Evolutionary conservation across 1,139 yeast species (phyloP).

Genomic region (Suhomyces choctaworum): DNA sequence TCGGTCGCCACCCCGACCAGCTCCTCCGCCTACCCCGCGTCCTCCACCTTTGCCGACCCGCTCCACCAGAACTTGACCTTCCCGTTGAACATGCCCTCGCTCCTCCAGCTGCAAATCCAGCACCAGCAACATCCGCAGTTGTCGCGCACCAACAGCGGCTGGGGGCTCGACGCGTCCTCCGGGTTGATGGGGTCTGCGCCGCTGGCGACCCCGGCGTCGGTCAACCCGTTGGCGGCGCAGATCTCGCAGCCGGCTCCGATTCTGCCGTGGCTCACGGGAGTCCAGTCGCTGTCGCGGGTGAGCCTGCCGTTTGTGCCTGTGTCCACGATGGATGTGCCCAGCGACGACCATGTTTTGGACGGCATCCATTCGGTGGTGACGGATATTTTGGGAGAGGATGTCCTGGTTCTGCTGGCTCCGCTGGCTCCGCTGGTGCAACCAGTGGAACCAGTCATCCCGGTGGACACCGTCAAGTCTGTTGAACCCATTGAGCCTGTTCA

Average conservation of each 20-base stretch:
- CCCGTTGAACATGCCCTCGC: constrained; percentile 31
- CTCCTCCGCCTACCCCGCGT: constrained; percentile 12
- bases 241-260: constrained; percentile 40
- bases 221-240: constrained; percentile 25
- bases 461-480: constrained; percentile 5
- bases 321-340: too few relatives aligned
- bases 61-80: constrained; percentile 20
- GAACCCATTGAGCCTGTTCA: not conserved
- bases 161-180: constrained; percentile 39
- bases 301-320: constrained; percentile 43
- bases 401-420: constrained; percentile 1
- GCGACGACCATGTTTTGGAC: constrained; percentile 34
- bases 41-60: constrained; percentile 20
- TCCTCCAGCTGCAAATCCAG: constrained; percentile 36
- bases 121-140: constrained; percentile 32
- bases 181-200: constrained; percentile 20
- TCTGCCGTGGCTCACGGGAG: constrained; percentile 44
- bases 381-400: constrained; percentile 35
- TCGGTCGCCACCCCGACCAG: constrained; percentile 26
- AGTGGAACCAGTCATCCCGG: constrained; percentile 2
- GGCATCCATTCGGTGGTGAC: constrained; percentile 43
- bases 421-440: not conserved
- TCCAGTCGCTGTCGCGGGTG: constrained; percentile 39
- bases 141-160: constrained; percentile 39
- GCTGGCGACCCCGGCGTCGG: constrained; percentile 34